These are phyloP conservation scores for Mycena rosella DNA, from an alignment of 768 basidiomycete genomes.

Conservation along the genomic window DNA sequence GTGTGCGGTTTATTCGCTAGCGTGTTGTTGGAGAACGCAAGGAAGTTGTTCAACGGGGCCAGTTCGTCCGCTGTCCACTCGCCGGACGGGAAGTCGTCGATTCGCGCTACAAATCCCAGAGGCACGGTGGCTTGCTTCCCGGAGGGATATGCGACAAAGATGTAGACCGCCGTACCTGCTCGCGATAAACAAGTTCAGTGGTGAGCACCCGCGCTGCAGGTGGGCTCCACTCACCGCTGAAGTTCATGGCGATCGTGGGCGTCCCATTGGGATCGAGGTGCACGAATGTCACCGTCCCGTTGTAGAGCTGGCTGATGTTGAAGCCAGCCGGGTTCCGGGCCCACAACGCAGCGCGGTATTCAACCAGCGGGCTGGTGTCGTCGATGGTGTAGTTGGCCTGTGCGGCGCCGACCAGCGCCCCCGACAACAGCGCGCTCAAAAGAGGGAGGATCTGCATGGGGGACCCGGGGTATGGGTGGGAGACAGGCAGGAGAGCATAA, in stretches of 20 bases:
- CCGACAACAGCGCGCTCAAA: not conserved
- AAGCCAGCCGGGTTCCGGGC: not conserved
- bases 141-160: constrained; percentile 13
- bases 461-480: not conserved
- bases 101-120: not conserved
- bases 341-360: not conserved
- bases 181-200: no score
- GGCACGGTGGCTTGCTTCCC: not conserved
- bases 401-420: not conserved
- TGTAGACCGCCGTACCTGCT: constrained; percentile 1
- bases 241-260: constrained; percentile 13
- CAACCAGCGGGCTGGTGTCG: constrained; percentile 6
- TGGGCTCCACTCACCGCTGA: constrained; percentile 3
- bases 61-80: not conserved
- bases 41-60: not conserved
- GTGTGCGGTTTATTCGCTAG: not conserved
- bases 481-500: not conserved
- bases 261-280: not conserved
- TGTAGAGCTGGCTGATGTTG: not conserved
- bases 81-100: not conserved
- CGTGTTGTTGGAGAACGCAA: not conserved
- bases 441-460: not conserved
- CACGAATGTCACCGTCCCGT: constrained; percentile 16
- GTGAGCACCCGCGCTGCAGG: no score
- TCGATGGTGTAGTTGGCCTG: not conserved